Evolutionary conservation across 148 eudicot species (phyloP), one percentile per base, ranked within the genome.

Genomic region (Persicaria maculosa): DNA sequence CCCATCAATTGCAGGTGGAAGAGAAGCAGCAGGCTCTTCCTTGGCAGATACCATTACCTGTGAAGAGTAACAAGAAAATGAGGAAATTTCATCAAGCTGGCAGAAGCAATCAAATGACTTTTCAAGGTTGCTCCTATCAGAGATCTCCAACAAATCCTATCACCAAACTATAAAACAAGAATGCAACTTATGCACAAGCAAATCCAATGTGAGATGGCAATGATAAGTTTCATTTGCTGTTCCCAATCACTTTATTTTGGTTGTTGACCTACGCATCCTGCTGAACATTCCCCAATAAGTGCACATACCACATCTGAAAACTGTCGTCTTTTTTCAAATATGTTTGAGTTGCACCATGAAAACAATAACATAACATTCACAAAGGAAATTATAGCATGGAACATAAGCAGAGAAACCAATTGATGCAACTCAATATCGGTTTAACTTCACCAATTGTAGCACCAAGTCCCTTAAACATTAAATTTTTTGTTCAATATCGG

Each of bases 31-130:
- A 36, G 98, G 98, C 70, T 89, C 93, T 77, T 93, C 98, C 87
- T 86, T 90, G 65, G 93, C 98, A 81, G 97, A 88, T 46, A 93
- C 88, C 97, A 93, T 90, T 6, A 93, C 97, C 97, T 93, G 74
- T 61, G 47, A 79, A 65, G 47, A 46, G 10, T 72, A 40, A 40
- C 70, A 65, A 65, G 46, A 40, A 31, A 9, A 62, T 31, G 14
- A 10, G 44, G 36, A 57, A 4, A 31, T 62, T 12, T 48, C 12
- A 62, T 16, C 68, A 16, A 25, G 44, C 44, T 62, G 4, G 44
- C 11, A 62, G 68, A 0, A 62, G n/a, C 43, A 62, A 62, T 62
- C 10, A 44, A 9, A 36, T 12, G 4, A 62, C 0, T 25, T 25
- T 62, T 31, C 44, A 8, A 62, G 25, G n/a, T 31, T 31, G 12